phyloP scores from a whole-genome alignment of 768 basidiomycete species.

The Termitomyces sp. region DNA sequence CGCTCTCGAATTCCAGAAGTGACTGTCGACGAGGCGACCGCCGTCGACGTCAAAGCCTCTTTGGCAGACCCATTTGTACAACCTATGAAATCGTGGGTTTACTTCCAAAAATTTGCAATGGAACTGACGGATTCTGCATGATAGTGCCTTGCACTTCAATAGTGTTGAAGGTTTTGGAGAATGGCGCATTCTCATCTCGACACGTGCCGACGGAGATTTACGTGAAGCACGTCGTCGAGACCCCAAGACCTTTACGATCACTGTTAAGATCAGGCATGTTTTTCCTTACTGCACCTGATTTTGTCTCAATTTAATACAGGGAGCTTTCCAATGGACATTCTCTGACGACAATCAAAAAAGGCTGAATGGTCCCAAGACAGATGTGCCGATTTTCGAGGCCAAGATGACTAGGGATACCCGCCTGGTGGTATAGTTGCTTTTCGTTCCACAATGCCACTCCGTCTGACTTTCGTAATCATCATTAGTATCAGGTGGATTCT shows the following conservation, averaged over 20 bases:
- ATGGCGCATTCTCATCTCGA: constrained; percentile 59
- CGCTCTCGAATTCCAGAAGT: not conserved
- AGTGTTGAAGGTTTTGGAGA: constrained; percentile 58
- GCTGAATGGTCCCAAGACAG: constrained; percentile 8
- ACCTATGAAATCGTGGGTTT: constrained; percentile 49
- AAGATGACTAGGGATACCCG: constrained; percentile 13
- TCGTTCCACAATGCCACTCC: not conserved
- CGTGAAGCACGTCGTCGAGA: constrained; percentile 45
- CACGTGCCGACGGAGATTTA: constrained; percentile 45
- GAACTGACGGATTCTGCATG: not conserved
- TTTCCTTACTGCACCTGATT: not conserved
- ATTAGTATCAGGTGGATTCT: constrained; percentile 16
- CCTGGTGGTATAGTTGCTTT: constrained; percentile 7
- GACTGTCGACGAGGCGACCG: not conserved
- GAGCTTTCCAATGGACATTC: constrained; percentile 47
- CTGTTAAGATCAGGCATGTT: constrained; percentile 62
- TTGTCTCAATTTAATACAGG: constrained; percentile 28
- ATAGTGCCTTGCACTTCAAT: constrained; percentile 53
- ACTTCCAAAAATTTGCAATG: not conserved
- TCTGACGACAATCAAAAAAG: constrained; percentile 14
- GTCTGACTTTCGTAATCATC: not conserved
- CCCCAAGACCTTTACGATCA: constrained; percentile 43
- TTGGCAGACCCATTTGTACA: constrained; percentile 44
- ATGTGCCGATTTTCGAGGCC: constrained; percentile 14
- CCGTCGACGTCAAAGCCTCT: not conserved